These are phyloP conservation scores for Venturia asperata DNA, from an alignment of 2,329 filamentous ascomycete genomes.

Conservation along the genomic window DNA sequence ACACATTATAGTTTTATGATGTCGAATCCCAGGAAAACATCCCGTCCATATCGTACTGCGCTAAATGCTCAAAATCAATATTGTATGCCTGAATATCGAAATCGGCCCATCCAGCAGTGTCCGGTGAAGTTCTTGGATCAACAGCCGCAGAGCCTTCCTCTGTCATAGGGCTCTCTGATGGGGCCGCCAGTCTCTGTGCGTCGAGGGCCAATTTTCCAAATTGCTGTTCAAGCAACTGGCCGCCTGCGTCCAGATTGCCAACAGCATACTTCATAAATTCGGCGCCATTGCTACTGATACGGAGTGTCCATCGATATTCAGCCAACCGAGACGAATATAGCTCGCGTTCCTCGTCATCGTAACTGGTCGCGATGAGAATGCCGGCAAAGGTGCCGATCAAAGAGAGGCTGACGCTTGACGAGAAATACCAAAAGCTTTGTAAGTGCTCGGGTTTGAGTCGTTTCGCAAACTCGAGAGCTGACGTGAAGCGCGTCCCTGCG, in stretches of 20 bases:
- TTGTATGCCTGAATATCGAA: conserved; percentile 9
- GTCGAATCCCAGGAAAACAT: background rate
- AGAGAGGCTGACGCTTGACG: conserved; percentile 37
- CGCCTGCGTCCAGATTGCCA: conserved; percentile 6
- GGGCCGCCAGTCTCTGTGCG: background rate
- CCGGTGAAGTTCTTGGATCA: background rate
- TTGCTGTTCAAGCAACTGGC: conserved; percentile 17
- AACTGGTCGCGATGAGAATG: conserved; percentile 33
- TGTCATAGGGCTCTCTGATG: background rate
- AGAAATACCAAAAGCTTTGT: conserved; percentile 43
- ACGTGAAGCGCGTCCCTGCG: conserved; percentile 37
- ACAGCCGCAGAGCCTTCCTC: background rate
- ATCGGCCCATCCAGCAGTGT: background rate
- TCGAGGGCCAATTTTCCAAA: conserved; percentile 7
- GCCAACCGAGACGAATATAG: conserved; percentile 33
- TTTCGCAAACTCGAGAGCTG: conserved; percentile 42
- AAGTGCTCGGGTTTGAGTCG: conserved; percentile 40
- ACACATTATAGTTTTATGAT: background rate
- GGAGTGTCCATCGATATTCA: conserved; percentile 37
- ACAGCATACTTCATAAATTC: conserved; percentile 31
- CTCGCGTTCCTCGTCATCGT: conserved; percentile 29
- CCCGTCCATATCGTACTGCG: conserved; percentile 10
- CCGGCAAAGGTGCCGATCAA: conserved; percentile 38
- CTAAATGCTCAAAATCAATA: conserved; percentile 5
- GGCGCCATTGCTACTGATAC: conserved; percentile 37